Conservation (phyloP, 2,329 filamentous ascomycete genomes). For the Claviceps sp. region DNA sequence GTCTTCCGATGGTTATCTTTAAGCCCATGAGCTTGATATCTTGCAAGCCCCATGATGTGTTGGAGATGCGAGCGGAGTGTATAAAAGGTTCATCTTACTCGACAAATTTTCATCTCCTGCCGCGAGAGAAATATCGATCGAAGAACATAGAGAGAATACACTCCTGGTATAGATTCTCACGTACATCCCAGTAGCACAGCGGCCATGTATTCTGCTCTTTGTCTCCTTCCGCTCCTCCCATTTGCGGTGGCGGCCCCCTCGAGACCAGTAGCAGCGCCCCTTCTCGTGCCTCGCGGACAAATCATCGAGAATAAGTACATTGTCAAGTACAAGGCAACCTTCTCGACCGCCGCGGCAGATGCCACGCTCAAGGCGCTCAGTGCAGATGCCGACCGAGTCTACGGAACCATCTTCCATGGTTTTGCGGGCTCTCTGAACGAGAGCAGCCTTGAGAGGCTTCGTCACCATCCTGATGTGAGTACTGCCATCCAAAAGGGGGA, state of each 20-base stretch:
- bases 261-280: conserved; percentile 12
- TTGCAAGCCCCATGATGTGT: too few relatives aligned
- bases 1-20: too few relatives aligned
- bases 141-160: too few relatives aligned
- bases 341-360: conserved; percentile 7
- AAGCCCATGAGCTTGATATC: too few relatives aligned
- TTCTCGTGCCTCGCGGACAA: conserved; percentile 9
- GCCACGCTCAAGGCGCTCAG: conserved; percentile 7
- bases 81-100: too few relatives aligned
- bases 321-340: conserved; percentile 15
- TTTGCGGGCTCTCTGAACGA: conserved; percentile 13
- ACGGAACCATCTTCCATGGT: conserved; percentile 11
- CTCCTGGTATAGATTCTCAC: too few relatives aligned
- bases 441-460: conserved; percentile 10
- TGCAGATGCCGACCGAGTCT: conserved; percentile 13
- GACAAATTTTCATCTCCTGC: too few relatives aligned
- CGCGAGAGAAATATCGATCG: too few relatives aligned
- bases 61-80: too few relatives aligned
- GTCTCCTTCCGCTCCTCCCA: conserved; percentile 12
- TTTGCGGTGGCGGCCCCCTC: conserved; percentile 9
- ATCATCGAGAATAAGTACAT: conserved; percentile 17
- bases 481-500: background rate
- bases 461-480: conserved; percentile 13
- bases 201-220: background rate
- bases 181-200: background rate